phyloP scores from a whole-genome alignment of 768 basidiomycete genomes.

The Lyophyllum semitale region DNA sequence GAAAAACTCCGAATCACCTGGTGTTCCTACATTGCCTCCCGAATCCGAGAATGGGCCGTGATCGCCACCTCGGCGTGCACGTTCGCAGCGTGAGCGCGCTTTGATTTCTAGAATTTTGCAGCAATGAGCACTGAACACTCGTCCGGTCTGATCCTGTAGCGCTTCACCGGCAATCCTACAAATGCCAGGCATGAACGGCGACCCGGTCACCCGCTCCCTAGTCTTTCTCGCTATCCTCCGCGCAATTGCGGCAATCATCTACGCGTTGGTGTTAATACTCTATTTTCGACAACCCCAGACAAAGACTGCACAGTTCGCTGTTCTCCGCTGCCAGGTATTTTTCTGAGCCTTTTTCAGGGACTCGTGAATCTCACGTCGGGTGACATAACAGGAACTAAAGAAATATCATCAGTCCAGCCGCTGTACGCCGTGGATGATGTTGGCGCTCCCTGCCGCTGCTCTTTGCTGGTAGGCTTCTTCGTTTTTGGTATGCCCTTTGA shows the following conservation, averaged over 20 bases:
- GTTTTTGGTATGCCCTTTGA: neutral
- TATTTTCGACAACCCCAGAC: neutral
- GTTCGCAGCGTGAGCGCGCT: conserved; percentile 4
- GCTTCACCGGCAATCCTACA: conserved; percentile 2
- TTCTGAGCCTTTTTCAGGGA: neutral
- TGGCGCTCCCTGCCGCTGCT: conserved; percentile 3
- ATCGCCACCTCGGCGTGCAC: conserved; percentile 1
- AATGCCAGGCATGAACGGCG: neutral
- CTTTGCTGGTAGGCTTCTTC: neutral
- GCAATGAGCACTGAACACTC: neutral
- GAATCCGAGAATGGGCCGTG: conserved; percentile 5
- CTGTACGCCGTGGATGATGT: conserved; percentile 3
- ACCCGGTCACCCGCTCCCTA: conserved; percentile 1
- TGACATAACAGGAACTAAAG: neutral
- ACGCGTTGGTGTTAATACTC: neutral
- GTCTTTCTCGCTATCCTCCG: conserved; percentile 6
- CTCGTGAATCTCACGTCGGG: neutral
- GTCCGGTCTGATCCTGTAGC: neutral
- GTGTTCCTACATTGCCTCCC: conserved; percentile 1
- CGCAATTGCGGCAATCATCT: neutral
- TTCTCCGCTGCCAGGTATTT: neutral
- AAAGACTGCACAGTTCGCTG: conserved; percentile 2
- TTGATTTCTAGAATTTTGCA: neutral
- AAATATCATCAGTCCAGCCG: neutral
- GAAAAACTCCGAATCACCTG: neutral